phyloP scores from a whole-genome alignment of 2,329 filamentous ascomycete species.

The Fusarium sp. region DNA sequence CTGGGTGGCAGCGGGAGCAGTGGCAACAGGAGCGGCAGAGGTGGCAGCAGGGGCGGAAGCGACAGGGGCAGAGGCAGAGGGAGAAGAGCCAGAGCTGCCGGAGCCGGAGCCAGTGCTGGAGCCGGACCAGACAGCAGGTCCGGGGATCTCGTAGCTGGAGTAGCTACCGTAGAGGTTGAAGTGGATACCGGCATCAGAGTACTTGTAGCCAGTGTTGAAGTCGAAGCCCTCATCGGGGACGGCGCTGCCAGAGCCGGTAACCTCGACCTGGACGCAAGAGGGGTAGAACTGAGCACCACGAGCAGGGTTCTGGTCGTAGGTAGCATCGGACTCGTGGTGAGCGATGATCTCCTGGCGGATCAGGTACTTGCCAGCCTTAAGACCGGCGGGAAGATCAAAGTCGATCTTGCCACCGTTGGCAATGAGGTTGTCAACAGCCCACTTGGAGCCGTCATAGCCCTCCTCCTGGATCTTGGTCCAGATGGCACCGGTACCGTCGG shows the following conservation, averaged over 20 bases:
- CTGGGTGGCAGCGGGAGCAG: conserved; percentile 20
- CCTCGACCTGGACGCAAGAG: conserved; percentile 66
- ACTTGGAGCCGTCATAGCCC: conserved; percentile 51
- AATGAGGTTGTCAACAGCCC: conserved; percentile 57
- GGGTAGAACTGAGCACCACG: conserved; percentile 58
- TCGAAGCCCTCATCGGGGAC: conserved; percentile 54
- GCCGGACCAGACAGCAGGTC: conserved; percentile 46
- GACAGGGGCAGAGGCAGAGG: neutral
- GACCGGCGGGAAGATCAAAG: conserved; percentile 55
- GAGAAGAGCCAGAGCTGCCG: conserved; percentile 1
- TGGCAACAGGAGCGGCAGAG: neutral
- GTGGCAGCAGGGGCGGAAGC: conserved; percentile 5
- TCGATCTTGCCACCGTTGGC: conserved; percentile 58
- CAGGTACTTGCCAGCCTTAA: conserved; percentile 61
- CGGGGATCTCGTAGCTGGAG: conserved; percentile 48
- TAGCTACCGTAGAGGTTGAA: conserved; percentile 63
- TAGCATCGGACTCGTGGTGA: conserved; percentile 55
- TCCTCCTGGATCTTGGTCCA: conserved; percentile 58
- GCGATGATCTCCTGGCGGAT: conserved; percentile 64
- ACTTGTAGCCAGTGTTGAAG: conserved; percentile 63
- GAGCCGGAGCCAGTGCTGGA: conserved; percentile 26
- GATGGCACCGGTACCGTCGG: conserved; percentile 57
- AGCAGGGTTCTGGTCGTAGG: conserved; percentile 43
- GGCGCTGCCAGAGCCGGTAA: conserved; percentile 57
- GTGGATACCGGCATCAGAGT: conserved; percentile 63